Conservation (phyloP, 140 eudicot species). For the Bidens hawaiensis region DNA sequence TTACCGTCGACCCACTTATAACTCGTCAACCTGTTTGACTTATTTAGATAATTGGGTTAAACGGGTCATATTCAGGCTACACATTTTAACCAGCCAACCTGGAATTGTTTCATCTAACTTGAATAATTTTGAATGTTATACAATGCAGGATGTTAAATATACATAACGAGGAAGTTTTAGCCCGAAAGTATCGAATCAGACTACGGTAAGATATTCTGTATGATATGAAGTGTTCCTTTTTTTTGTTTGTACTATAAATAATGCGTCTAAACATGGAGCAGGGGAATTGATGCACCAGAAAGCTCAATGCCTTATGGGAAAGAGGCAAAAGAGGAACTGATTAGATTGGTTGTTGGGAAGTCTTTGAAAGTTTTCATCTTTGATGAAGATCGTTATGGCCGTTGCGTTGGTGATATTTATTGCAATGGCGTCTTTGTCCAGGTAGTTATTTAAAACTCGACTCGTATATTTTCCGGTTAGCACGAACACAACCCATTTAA, state of each 20-base stretch:
- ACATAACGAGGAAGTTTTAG: conserved; percentile 69
- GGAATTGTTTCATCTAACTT: conserved; percentile 3
- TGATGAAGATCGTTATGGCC: conserved; percentile 71
- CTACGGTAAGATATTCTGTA: conserved; percentile 46
- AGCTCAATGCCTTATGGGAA: conserved; percentile 88
- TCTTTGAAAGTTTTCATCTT: conserved; percentile 54
- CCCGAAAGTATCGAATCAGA: conserved; percentile 74
- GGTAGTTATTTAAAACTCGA: conserved; percentile 32
- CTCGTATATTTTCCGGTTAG: not conserved
- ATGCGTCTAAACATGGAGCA: conserved; percentile 11
- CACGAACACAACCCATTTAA: not conserved
- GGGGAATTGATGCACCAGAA: conserved; percentile 98
- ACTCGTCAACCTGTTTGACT: no score
- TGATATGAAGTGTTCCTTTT: not conserved
- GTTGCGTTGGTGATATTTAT: conserved; percentile 79
- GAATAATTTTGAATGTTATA: not conserved
- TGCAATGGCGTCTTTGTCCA: conserved; percentile 86
- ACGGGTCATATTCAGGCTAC: no score
- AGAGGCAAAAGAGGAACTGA: conserved; percentile 76
- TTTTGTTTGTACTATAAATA: conserved; percentile 1
- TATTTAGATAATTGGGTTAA: no score
- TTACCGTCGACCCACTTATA: no score
- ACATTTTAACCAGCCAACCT: no score
- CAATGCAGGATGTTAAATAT: conserved; percentile 47
- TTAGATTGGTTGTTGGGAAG: conserved; percentile 55